Evolutionary conservation across 495 filamentous ascomycete genomes (phyloP), one percentile per base, ranked within the genome.

Genomic region (Neurospora intermedia): DNA sequence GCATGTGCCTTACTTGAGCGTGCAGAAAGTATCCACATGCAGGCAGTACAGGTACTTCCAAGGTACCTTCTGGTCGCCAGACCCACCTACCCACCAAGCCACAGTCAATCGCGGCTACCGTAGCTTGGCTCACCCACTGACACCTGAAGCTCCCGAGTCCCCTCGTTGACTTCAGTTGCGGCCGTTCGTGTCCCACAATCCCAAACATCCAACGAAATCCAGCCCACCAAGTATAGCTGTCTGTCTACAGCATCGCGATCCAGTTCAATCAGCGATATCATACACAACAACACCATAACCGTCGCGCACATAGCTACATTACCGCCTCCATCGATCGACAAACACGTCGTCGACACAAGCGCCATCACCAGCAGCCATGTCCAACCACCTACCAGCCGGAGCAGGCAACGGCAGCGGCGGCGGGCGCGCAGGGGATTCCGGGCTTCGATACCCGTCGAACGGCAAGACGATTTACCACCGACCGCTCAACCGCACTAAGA

Each of bases 401-500:
- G 39, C 39, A 40, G 69, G 41, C 69, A 43, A 10, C 69, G 69
- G 38, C 69, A 8, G 69, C 23, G 20, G 23, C 20, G 31, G 41
- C 11, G 41, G 4, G n/a, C 69, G 69, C 18, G 35, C 23, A 39
- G 69, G 48, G 40, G 76, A 84, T 62, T 81, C 89, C 10, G 93
- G 92, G n/a, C 91, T 99, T 69, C 92, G 94, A 74, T 93, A 97
- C 77, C 94, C 96, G n/a, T 92, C 92, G 38, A 96, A 91, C 79
- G 93, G 93, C 83, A 98, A 98, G 83, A 97, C 94, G 69, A 98
- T 99, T 83, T 99, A 98, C 83, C 93, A 98, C 87, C 89, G 96
- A 71, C 93, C 97, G 74, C 85, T 98, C 69, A 97, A 97, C 81
- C 91, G 96, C 71, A 92, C 89, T 78, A 91, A 91, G 78, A 92